A percentile compares a stretch with the other conserved stretches of the same genome.
phyloP scores from a whole-genome alignment of 176 grass and related monocot genomes.

The bread wheat (Triticum aestivum) region DNA sequence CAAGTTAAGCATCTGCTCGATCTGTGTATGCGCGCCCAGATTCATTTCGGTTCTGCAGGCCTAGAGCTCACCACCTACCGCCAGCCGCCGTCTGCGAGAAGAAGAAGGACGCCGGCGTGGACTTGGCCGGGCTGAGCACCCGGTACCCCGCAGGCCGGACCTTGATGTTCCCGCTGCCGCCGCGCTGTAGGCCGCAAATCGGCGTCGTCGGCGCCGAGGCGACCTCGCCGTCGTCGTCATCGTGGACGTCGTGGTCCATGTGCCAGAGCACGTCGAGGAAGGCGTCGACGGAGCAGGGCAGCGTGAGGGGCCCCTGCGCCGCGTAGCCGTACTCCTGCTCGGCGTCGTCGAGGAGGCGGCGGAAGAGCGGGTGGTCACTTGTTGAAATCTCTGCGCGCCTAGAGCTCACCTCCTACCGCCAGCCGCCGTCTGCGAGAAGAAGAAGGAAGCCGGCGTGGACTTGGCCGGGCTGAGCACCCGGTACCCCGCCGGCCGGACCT shows the following conservation, averaged over 20 bases:
- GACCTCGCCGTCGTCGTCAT: no score
- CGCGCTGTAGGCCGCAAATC: neutral
- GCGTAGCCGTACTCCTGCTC: slow-evolving; percentile 68
- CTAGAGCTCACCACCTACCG: neutral
- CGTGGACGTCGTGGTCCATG: slow-evolving; percentile 36
- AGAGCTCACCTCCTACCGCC: neutral
- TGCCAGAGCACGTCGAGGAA: slow-evolving; percentile 65
- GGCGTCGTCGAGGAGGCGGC: slow-evolving; percentile 67
- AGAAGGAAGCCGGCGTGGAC: neutral
- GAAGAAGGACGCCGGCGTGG: neutral
- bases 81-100: neutral
- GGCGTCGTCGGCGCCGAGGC: neutral
- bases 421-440: neutral
- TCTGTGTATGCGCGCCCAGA: neutral
- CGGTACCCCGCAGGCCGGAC: neutral
- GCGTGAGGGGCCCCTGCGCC: slow-evolving; percentile 59
- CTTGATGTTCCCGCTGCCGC: neutral
- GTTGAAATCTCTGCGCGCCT: no score
- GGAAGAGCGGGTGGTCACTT: slow-evolving; percentile 48
- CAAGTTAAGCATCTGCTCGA: no score
- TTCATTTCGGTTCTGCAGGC: no score
- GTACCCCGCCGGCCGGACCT: neutral
- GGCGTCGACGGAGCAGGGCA: slow-evolving; percentile 65
- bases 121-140: slow-evolving; percentile 9
- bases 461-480: slow-evolving; percentile 5